These are phyloP conservation scores for Cercospora zeina DNA, from an alignment of 2,329 filamentous ascomycete species.

Conservation along the genomic window DNA sequence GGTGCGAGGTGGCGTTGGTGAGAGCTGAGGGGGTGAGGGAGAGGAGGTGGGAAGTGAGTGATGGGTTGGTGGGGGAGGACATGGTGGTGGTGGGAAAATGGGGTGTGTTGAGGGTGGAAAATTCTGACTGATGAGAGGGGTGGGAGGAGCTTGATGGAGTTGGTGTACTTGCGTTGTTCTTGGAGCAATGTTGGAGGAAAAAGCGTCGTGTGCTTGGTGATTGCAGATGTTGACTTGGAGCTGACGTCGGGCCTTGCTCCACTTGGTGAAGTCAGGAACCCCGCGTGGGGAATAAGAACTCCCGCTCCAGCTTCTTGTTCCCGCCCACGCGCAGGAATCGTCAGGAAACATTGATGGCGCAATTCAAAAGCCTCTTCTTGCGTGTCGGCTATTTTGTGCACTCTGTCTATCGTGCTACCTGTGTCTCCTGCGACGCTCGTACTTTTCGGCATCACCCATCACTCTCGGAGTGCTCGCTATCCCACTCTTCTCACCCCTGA, in stretches of 20 bases:
- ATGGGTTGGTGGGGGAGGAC: slow-evolving; percentile 39
- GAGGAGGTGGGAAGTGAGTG: slow-evolving; percentile 60
- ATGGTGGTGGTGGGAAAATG: slow-evolving; percentile 29
- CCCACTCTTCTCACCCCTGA: not conserved
- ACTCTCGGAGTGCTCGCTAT: not conserved
- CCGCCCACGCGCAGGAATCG: not conserved
- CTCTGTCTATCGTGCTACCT: not conserved
- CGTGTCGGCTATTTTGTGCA: slow-evolving; percentile 3
- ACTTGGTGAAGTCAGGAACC: slow-evolving; percentile 10
- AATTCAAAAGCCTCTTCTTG: not conserved
- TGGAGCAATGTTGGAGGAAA: too few relatives aligned
- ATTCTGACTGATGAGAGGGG: too few relatives aligned
- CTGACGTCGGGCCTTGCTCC: slow-evolving; percentile 16
- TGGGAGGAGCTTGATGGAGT: too few relatives aligned
- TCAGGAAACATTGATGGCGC: too few relatives aligned
- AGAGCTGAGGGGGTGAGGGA: slow-evolving; percentile 51
- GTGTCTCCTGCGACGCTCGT: not conserved
- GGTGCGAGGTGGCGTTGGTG: slow-evolving; percentile 62
- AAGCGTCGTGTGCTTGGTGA: too few relatives aligned
- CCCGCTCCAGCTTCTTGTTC: not conserved
- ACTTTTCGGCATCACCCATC: not conserved
- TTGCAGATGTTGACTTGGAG: not conserved
- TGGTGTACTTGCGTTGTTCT: too few relatives aligned
- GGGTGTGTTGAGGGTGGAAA: not conserved
- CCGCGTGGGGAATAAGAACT: not conserved